Conservation (phyloP, 805 yeast species). For the Ogataea siamensis region DNA sequence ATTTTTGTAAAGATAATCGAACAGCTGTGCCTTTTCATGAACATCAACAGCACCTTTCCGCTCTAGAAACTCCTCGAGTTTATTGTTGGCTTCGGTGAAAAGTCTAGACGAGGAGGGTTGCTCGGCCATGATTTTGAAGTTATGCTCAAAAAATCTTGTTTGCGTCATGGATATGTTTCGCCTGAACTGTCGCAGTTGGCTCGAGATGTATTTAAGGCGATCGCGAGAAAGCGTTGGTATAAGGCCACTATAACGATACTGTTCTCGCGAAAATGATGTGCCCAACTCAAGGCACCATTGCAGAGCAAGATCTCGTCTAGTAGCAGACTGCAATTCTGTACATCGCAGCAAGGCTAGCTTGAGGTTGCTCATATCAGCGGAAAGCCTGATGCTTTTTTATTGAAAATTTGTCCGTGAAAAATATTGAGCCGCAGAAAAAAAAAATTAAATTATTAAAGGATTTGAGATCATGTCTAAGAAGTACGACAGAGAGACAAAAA, state of each 20-base stretch:
- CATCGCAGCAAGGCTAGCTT: constrained; percentile 28
- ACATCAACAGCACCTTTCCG: constrained; percentile 3
- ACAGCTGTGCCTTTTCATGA: constrained; percentile 18
- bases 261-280: constrained; percentile 2
- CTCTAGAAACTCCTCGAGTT: constrained; percentile 1
- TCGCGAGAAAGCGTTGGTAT: constrained; percentile 15
- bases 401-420: constrained; percentile 4
- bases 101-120: constrained; percentile 2
- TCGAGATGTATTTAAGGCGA: constrained; percentile 7
- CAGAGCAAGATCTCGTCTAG: constrained; percentile 29
- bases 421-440: constrained; percentile 5
- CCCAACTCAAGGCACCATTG: constrained; percentile 27
- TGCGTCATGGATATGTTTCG: constrained; percentile 25
- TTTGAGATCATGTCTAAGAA: constrained; percentile 7
- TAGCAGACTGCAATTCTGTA: constrained; percentile 23
- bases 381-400: constrained; percentile 1
- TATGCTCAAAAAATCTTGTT: constrained; percentile 27
- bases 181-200: constrained; percentile 12
- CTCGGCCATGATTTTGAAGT: constrained; percentile 22
- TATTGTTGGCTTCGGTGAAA: constrained; percentile 6
- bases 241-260: constrained; percentile 14
- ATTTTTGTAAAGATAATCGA: constrained; percentile 25
- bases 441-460: constrained; percentile 1
- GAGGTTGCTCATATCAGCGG: constrained; percentile 23
- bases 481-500: constrained; percentile 32